Percentiles rank a stretch among this genome's conserved stretches.
phyloP scores from a whole-genome alignment of 768 basidiomycete species.

The Tricholoma hemisulphureum region DNA sequence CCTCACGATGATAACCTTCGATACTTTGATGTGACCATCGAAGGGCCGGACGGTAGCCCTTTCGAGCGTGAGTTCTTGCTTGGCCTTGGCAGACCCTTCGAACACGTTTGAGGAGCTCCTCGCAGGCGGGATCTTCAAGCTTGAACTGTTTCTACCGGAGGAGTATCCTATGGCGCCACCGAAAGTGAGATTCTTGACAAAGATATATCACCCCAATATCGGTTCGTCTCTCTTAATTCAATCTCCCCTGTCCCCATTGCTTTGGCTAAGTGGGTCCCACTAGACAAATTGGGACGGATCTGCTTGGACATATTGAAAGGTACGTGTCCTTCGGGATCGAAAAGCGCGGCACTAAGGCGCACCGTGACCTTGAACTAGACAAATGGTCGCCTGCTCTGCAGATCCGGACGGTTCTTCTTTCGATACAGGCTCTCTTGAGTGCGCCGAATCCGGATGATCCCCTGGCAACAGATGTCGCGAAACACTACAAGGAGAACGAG shows the following conservation, averaged over 20 bases:
- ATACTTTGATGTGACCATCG: constrained; percentile 97
- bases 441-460: constrained; percentile 98
- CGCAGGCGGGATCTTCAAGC: constrained; percentile 85
- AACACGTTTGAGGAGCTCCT: not conserved
- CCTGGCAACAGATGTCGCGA: constrained; percentile 91
- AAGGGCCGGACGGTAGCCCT: constrained; percentile 92
- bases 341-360: not conserved
- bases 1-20: constrained; percentile 98
- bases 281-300: constrained; percentile 98
- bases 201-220: constrained; percentile 99
- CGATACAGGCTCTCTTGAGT: constrained; percentile 93
- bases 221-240: constrained; percentile 72
- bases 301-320: constrained; percentile 98
- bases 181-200: constrained; percentile 95
- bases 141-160: constrained; percentile 98
- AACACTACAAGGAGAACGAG: constrained; percentile 98
- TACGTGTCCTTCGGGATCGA: constrained; percentile 28
- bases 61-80: constrained; percentile 63
- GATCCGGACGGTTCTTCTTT: constrained; percentile 95
- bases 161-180: constrained; percentile 99
- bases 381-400: constrained; percentile 99
- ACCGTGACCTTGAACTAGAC: constrained; percentile 49
- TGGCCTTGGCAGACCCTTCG: not conserved
- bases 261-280: not conserved
- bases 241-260: not conserved